These are phyloP conservation scores for Linnemannia hyalina DNA, from an alignment of 192 early-diverging fungal genomes.

Conservation along the genomic window DNA sequence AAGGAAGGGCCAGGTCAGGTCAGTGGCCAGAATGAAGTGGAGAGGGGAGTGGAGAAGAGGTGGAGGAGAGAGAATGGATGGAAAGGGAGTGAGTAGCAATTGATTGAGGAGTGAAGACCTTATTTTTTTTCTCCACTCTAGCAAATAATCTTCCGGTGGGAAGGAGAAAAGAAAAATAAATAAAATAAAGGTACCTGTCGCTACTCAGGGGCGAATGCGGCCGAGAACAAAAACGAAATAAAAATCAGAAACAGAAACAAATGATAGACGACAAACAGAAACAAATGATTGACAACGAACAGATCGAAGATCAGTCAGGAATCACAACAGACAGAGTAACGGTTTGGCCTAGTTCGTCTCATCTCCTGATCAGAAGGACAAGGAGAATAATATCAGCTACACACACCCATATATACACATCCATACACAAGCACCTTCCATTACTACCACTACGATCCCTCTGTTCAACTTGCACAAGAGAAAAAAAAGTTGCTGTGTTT, in stretches of 20 bases:
- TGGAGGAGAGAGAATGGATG: background rate
- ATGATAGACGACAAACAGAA: background rate
- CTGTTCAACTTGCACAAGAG: too few relatives aligned
- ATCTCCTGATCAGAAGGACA: background rate
- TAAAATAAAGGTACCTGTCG: background rate
- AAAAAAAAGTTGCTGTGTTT: background rate
- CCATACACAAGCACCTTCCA: background rate
- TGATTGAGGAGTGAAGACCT: background rate
- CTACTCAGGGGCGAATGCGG: background rate
- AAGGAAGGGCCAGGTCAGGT: background rate
- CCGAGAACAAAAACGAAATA: background rate
- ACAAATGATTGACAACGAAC: background rate
- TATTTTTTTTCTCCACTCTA: background rate
- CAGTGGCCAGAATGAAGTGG: background rate
- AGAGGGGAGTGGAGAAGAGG: background rate
- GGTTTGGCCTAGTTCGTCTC: constrained; percentile 3
- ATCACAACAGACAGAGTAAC: background rate
- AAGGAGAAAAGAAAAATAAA: background rate
- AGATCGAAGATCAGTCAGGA: background rate
- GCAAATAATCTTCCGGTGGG: background rate
- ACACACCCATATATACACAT: too few relatives aligned
- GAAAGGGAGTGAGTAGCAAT: background rate
- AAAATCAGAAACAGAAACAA: background rate
- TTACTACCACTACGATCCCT: too few relatives aligned
- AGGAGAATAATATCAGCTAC: background rate